Conservation (phyloP, 768 basidiomycete genomes). For the Chalciporus piperatus region DNA sequence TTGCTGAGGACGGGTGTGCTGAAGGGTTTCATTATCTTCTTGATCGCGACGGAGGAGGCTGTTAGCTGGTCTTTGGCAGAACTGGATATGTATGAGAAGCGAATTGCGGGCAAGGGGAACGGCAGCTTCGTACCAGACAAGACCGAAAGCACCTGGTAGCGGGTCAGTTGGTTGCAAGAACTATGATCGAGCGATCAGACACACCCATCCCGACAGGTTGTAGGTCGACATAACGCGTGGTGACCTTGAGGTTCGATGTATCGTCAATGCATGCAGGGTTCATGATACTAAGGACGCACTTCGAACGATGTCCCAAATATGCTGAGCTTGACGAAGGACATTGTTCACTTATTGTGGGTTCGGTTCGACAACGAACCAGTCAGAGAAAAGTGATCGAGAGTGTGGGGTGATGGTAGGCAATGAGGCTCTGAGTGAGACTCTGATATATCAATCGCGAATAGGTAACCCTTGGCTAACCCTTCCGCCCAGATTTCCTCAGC, state of each 20-base stretch:
- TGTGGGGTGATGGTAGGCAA: too few relatives aligned
- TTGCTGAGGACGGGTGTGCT: conserved; percentile 98
- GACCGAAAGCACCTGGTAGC: conserved; percentile 80
- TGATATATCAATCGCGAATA: conserved; percentile 17
- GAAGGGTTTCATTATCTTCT: conserved; percentile 99
- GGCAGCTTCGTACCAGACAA: conserved; percentile 74
- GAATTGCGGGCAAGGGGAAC: not conserved
- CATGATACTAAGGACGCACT: conserved; percentile 41
- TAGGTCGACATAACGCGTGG: conserved; percentile 97
- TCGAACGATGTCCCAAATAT: conserved; percentile 99
- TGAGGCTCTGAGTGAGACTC: too few relatives aligned
- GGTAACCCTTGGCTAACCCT: conserved; percentile 16
- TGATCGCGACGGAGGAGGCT: conserved; percentile 92
- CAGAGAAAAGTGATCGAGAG: not conserved
- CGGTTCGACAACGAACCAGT: too few relatives aligned
- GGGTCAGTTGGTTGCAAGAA: conserved; percentile 17
- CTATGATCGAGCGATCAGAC: conserved; percentile 27
- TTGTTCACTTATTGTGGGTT: conserved; percentile 26
- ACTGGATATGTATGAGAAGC: conserved; percentile 40
- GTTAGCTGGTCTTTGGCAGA: conserved; percentile 96
- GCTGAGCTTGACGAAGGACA: conserved; percentile 97
- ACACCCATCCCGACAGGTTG: conserved; percentile 99
- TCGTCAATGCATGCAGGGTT: conserved; percentile 17
- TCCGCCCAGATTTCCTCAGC: conserved; percentile 9
- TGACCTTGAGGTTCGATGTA: conserved; percentile 58